Conservation (phyloP, 1,139 yeast genomes). For the Yamadazyma dushanensis region DNA sequence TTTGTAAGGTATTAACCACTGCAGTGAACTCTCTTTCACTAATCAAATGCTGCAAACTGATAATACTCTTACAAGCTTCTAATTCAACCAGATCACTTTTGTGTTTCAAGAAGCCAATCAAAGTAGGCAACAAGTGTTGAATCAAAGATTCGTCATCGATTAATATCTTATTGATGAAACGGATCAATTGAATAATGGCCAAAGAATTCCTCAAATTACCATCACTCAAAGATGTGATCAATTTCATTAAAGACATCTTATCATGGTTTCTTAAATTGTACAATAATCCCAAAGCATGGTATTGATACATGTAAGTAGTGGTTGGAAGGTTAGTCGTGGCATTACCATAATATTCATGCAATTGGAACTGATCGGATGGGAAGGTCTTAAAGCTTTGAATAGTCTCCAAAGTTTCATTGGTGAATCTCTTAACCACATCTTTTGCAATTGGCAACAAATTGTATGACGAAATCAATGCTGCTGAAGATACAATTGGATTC, state of each 20-base stretch:
- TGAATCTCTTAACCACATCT: slow-evolving; percentile 90
- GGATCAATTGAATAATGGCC: slow-evolving; percentile 83
- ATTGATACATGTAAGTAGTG: slow-evolving; percentile 83
- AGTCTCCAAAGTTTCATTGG: slow-evolving; percentile 91
- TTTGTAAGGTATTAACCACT: slow-evolving; percentile 73
- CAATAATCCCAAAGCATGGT: slow-evolving; percentile 90
- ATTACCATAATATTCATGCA: slow-evolving; percentile 55
- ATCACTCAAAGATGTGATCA: slow-evolving; percentile 77
- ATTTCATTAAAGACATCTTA: slow-evolving; percentile 88
- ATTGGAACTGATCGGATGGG: slow-evolving; percentile 56
- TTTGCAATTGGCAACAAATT: slow-evolving; percentile 86
- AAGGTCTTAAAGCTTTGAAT: slow-evolving; percentile 67
- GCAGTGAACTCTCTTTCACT: slow-evolving; percentile 60
- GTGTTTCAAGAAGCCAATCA: slow-evolving; percentile 72
- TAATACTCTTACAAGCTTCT: slow-evolving; percentile 87
- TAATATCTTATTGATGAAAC: slow-evolving; percentile 74
- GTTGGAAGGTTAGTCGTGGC: slow-evolving; percentile 55
- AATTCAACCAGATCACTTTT: slow-evolving; percentile 88
- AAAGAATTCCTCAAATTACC: slow-evolving; percentile 67
- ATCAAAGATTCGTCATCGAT: slow-evolving; percentile 56
- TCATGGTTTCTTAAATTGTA: slow-evolving; percentile 89
- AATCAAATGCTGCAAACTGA: slow-evolving; percentile 58
- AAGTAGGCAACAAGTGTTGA: slow-evolving; percentile 60
- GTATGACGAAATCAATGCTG: slow-evolving; percentile 89
- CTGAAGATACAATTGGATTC: slow-evolving; percentile 85